Conservation (phyloP, 306 rosid species). For the Begonia masoniana region DNA sequence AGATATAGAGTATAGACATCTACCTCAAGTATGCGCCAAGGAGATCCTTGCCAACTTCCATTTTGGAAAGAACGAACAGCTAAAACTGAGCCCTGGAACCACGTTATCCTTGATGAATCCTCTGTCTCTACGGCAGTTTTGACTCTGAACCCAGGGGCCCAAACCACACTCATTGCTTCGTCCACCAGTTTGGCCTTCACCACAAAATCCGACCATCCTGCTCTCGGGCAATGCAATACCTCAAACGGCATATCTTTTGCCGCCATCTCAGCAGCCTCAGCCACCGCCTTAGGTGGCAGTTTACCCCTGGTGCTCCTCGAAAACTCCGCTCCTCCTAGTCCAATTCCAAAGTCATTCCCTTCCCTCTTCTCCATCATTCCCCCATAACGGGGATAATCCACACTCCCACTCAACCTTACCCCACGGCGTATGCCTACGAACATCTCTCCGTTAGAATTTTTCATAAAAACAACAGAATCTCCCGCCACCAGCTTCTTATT, state of each 20-base stretch:
- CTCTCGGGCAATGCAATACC: constrained; percentile 56
- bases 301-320: constrained; percentile 33
- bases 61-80: constrained; percentile 7
- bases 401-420: constrained; percentile 3
- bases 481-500: constrained; percentile 57
- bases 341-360: constrained; percentile 10
- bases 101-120: constrained; percentile 44
- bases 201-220: constrained; percentile 54
- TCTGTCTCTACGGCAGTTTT: constrained; percentile 52
- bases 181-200: constrained; percentile 48
- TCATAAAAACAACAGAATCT: constrained; percentile 56
- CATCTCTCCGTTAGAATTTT: constrained; percentile 20
- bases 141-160: constrained; percentile 49
- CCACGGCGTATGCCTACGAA: constrained; percentile 57
- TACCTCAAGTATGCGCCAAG: constrained; percentile 78
- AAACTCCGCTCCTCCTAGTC: constrained; percentile 11
- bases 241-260: constrained; percentile 40
- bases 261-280: constrained; percentile 44
- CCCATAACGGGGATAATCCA: constrained; percentile 7
- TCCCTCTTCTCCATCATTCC: constrained; percentile 8
- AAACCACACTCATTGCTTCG: constrained; percentile 19
- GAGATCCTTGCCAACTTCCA: constrained; percentile 37
- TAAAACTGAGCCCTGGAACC: constrained; percentile 52
- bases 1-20: not conserved
- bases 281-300: constrained; percentile 23